Evolutionary conservation across 371 early-diverging fungal genomes (phyloP), one percentile per base, ranked within the genome.

Genomic region (Mucor irregularis): DNA sequence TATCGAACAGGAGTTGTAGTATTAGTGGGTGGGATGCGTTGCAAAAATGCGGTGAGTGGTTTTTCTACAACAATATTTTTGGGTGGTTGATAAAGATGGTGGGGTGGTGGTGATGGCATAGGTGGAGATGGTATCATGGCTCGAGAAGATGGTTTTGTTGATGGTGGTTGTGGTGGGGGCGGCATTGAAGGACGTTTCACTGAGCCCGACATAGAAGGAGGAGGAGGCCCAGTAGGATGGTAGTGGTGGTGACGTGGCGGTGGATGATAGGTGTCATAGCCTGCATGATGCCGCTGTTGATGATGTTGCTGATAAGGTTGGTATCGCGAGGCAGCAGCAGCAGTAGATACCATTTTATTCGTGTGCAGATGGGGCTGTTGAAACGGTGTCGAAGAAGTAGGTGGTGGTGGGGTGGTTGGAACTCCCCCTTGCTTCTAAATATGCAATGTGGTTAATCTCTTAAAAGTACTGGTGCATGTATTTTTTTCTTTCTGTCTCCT

Each of bases 41-140:
- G 50, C 16, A 63, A 24, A 28, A 63, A 63, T 14, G 58, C 64
- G 17, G 64, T 63, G 2, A 63, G 42, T 19, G 64, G 64, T 17
- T 63, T 25, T n/a, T 63, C 64, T 24, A 63, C 54, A 26, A 63
- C 56, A 13, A 49, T 13, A 39, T 51, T 51, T 37, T 33, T 49
- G 9, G n/a, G n/a, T n/a, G n/a, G n/a, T n/a, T n/a, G n/a, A n/a
- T n/a, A n/a, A n/a, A n/a, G n/a, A n/a, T n/a, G n/a, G n/a, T n/a
- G n/a, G n/a, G n/a, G n/a, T n/a, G n/a, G n/a, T n/a, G n/a, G n/a
- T n/a, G n/a, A n/a, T n/a, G n/a, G n/a, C n/a, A n/a, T n/a, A n/a
- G n/a, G n/a, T n/a, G n/a, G n/a, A n/a, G n/a, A n/a, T n/a, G n/a
- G n/a, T n/a, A n/a, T n/a, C n/a, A n/a, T n/a, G n/a, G n/a, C n/a